Conservation (phyloP, 768 basidiomycete species). For the Mycena maculata region DNA sequence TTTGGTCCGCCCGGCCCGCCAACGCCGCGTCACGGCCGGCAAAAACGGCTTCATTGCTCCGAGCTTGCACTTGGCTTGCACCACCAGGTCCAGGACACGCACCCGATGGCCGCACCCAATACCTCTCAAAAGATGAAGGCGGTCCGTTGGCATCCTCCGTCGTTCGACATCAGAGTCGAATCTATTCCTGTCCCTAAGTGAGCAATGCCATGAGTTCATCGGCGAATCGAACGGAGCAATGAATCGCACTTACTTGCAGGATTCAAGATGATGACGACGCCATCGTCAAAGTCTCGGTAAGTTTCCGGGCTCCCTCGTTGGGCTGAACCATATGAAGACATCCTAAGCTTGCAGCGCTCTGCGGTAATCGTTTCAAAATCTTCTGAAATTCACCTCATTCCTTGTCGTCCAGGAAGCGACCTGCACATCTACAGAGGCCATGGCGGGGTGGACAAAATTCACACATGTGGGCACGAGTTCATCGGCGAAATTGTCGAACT, state of each 20-base stretch:
- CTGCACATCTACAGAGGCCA: constrained; percentile 81
- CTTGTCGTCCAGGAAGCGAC: constrained; percentile 64
- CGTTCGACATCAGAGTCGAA: constrained; percentile 80
- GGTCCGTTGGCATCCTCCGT: constrained; percentile 74
- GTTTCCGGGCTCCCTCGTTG: constrained; percentile 27
- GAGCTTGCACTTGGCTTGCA: too few species aligned
- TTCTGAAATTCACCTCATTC: neutral
- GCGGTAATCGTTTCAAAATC: constrained; percentile 53
- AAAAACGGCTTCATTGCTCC: too few species aligned
- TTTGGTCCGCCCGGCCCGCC: too few species aligned
- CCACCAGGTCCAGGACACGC: neutral
- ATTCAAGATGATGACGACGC: constrained; percentile 82
- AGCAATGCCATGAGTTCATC: constrained; percentile 14
- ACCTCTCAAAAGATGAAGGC: constrained; percentile 43
- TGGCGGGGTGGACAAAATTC: constrained; percentile 59
- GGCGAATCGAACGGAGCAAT: neutral
- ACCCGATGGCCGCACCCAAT: neutral
- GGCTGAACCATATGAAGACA: neutral
- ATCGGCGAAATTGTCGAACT: constrained; percentile 78
- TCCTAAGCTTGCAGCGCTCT: constrained; percentile 73
- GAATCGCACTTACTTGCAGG: constrained; percentile 46
- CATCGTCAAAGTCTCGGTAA: constrained; percentile 78
- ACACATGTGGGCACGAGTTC: constrained; percentile 82
- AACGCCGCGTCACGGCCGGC: too few species aligned
- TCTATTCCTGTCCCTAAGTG: constrained; percentile 63